phyloP scores from a whole-genome alignment of 306 rosid species.

The Arachis hypogaea region DNA sequence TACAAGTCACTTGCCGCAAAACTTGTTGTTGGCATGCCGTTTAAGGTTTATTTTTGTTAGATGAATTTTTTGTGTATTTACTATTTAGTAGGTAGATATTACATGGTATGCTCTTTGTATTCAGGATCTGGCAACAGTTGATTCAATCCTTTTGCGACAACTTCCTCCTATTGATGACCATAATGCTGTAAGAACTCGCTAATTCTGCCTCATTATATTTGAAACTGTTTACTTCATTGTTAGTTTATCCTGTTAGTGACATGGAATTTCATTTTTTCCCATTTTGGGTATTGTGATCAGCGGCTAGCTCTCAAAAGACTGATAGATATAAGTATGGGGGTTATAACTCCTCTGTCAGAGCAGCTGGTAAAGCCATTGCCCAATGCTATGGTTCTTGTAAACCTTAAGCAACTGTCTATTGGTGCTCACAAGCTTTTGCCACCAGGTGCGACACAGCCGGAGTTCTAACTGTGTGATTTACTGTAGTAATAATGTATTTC shows the following conservation, averaged over 20 bases:
- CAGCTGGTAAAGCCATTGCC: constrained; percentile 95
- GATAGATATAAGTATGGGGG: constrained; percentile 87
- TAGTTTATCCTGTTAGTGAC: constrained; percentile 15
- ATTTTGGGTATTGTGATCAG: constrained; percentile 53
- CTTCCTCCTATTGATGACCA: constrained; percentile 77
- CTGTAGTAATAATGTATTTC: constrained; percentile 11
- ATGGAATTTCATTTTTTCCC: constrained; percentile 32
- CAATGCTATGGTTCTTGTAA: constrained; percentile 86
- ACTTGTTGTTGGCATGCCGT: constrained; percentile 93
- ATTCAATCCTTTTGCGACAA: constrained; percentile 84
- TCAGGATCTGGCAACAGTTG: constrained; percentile 98
- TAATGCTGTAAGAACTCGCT: constrained; percentile 65
- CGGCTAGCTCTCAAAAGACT: constrained; percentile 90
- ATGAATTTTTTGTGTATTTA: constrained; percentile 39
- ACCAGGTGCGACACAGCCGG: constrained; percentile 58
- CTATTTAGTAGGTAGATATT: constrained; percentile 32
- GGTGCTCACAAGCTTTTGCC: constrained; percentile 95
- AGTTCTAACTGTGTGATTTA: not conserved
- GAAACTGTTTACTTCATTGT: constrained; percentile 23
- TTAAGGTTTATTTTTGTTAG: constrained; percentile 64
- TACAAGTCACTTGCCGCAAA: constrained; percentile 93
- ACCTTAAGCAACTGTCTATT: constrained; percentile 78
- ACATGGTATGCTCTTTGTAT: constrained; percentile 36
- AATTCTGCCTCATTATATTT: constrained; percentile 9
- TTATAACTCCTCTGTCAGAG: constrained; percentile 86